phyloP scores from a whole-genome alignment of 805 yeast genomes.

The Starmerella roubikii region DNA sequence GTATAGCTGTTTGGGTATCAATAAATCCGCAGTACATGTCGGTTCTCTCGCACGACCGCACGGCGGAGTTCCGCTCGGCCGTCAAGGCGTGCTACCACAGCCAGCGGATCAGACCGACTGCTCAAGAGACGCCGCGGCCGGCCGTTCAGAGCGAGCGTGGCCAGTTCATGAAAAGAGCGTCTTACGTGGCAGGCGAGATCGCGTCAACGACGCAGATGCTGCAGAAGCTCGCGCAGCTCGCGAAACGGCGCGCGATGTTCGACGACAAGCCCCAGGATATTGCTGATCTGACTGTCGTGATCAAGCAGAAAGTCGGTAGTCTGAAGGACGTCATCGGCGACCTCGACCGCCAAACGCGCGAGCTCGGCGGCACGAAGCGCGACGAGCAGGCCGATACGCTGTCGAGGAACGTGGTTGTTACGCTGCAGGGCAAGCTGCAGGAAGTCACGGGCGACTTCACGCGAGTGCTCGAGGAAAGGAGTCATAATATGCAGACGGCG shows the following conservation, averaged over 20 bases:
- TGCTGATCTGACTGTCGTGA: constrained; percentile 75
- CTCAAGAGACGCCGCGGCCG: constrained; percentile 8
- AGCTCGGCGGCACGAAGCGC: constrained; percentile 20
- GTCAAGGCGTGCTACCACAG: constrained; percentile 61
- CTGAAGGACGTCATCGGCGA: constrained; percentile 59
- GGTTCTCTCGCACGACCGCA: constrained; percentile 50
- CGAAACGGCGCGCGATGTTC: constrained; percentile 79
- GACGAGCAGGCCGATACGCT: constrained; percentile 53
- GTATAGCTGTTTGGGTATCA: too few species aligned
- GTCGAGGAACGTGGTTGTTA: constrained; percentile 72
- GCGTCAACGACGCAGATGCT: constrained; percentile 71
- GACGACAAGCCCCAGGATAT: constrained; percentile 92
- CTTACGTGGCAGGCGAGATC: constrained; percentile 76
- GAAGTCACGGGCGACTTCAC: constrained; percentile 87
- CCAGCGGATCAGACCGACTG: constrained; percentile 23
- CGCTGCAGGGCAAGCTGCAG: constrained; percentile 78
- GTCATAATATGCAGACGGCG: constrained; percentile 65
- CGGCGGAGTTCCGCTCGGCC: constrained; percentile 85
- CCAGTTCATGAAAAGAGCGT: constrained; percentile 59
- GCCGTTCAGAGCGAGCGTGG: constrained; percentile 19
- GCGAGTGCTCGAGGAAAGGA: constrained; percentile 76
- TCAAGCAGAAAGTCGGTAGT: constrained; percentile 68
- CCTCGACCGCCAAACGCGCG: constrained; percentile 40
- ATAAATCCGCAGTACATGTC: constrained; percentile 4
- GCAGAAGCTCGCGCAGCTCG: constrained; percentile 67